Base-by-base conservation (phyloP, 148 eudicot species). In the Vaccinium vitisidaea region DNA sequence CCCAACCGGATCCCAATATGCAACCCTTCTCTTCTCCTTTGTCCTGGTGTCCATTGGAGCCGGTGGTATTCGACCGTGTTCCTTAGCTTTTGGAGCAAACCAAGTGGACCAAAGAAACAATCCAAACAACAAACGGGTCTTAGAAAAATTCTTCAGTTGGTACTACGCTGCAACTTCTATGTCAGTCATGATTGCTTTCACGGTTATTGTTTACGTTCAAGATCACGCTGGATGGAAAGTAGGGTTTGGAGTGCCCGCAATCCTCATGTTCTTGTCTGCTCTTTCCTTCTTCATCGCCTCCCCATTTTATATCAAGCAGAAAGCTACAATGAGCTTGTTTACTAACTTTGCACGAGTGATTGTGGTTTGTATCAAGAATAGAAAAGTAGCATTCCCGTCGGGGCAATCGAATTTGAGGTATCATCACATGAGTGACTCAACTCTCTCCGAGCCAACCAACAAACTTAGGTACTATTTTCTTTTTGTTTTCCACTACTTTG, bases 21-120 rank as follows among this genome's bases (percentile, higher is more conserved):
- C 85, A 3, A n/a, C 92, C 73, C 80, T 96, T 65, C 21, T 96
- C 8, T 81, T 86, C 12, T 91, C 94, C 15, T 94, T 91, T 46
- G 74, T 84, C 59, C 84, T 95, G 69, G 91, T 95, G 92, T 91
- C 98, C 5, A 83, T 95, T 27, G 98, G 98, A 4, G 96, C 98
- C 2, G 98, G 98, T 70, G 98, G 98, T 4, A 90, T 94, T 30
- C 84, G 96, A 59, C 93, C 98, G 0, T 93, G 95, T 76, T 95
- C 98, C 15, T 91, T 92, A 59, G 98, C 98, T n/a, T 95, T 95
- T 50, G 98, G 98, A 6, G 98, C 98, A 4, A 94, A 94, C 83
- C 98, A 95, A 85, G 71, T 95, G 8, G 98, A 94, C 83, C 88
- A 63, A 39, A 86, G 91, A 75, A 88, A 89, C 13, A 86, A 86